Evolutionary conservation across 805 yeast genomes (phyloP).

Genomic region (Millerozyma miso): DNA sequence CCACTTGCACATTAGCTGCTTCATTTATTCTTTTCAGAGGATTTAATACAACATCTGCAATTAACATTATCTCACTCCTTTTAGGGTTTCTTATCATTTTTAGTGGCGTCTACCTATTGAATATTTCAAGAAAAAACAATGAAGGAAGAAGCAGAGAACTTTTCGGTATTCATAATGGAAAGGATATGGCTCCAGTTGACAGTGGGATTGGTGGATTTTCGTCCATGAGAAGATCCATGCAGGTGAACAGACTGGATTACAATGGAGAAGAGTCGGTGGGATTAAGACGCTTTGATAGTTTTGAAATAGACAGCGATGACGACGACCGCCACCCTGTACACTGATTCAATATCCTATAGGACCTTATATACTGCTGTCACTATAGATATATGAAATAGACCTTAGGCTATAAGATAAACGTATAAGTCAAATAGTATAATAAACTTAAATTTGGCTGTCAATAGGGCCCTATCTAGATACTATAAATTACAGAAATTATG

Average conservation of each 20-base stretch:
- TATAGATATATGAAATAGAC: neutral
- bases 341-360: too few species aligned
- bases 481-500: slow-evolving; percentile 7
- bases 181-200: slow-evolving; percentile 65
- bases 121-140: slow-evolving; percentile 66
- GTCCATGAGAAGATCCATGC: slow-evolving; percentile 75
- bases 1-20: slow-evolving; percentile 82
- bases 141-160: slow-evolving; percentile 52
- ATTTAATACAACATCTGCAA: slow-evolving; percentile 77
- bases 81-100: slow-evolving; percentile 86
- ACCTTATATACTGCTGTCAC: too few species aligned
- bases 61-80: slow-evolving; percentile 73
- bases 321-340: slow-evolving; percentile 18
- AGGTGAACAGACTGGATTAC: slow-evolving; percentile 44
- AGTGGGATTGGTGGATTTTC: slow-evolving; percentile 71
- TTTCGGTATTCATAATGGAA: slow-evolving; percentile 53
- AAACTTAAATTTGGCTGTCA: neutral
- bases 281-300: slow-evolving; percentile 58
- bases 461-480: slow-evolving; percentile 1
- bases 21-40: slow-evolving; percentile 84
- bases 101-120: slow-evolving; percentile 79
- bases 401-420: neutral
- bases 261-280: slow-evolving; percentile 47
- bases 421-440: neutral
- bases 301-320: slow-evolving; percentile 46